Evolutionary conservation across 164 flowering plant species (phyloP).

Genomic region (Nelumbo lutea): DNA sequence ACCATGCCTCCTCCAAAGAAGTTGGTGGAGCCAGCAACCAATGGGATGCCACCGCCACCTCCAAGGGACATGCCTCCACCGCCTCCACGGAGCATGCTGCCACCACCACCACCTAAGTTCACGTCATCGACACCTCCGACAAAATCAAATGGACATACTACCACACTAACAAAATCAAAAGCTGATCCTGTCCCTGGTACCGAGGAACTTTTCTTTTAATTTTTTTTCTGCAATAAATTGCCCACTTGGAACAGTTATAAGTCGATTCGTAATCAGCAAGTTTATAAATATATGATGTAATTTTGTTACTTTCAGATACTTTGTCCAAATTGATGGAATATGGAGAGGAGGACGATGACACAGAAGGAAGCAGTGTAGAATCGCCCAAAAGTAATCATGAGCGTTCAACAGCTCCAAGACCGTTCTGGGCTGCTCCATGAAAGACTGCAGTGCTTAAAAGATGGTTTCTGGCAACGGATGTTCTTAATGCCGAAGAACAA

Average conservation of each 20-base stretch:
- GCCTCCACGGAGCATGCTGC: slow-evolving; percentile 34
- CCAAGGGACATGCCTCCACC: slow-evolving; percentile 49
- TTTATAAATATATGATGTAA: background rate
- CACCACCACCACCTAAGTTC: slow-evolving; percentile 28
- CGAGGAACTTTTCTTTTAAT: background rate
- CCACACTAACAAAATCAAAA: slow-evolving; percentile 16
- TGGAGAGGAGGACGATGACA: slow-evolving; percentile 88
- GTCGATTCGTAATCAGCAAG: background rate
- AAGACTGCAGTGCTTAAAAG: no score
- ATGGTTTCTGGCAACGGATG: no score
- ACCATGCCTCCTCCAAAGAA: slow-evolving; percentile 63
- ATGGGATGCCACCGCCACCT: slow-evolving; percentile 49
- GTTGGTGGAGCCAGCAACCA: slow-evolving; percentile 35
- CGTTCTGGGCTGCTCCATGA: slow-evolving; percentile 61
- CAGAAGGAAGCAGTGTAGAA: slow-evolving; percentile 34
- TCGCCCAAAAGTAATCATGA: slow-evolving; percentile 13
- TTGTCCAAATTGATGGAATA: slow-evolving; percentile 77
- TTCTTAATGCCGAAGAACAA: no score
- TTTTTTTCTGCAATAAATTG: background rate
- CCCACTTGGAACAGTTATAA: background rate
- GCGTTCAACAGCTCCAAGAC: slow-evolving; percentile 36
- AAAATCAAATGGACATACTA: slow-evolving; percentile 19
- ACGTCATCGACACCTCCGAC: slow-evolving; percentile 16
- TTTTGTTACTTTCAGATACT: slow-evolving; percentile 46
- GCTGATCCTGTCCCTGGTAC: slow-evolving; percentile 53